Percentiles rank a stretch among this genome's conserved stretches.
phyloP scores from a whole-genome alignment of 2,329 filamentous ascomycete species.

The Ceratocystis cubensis region DNA sequence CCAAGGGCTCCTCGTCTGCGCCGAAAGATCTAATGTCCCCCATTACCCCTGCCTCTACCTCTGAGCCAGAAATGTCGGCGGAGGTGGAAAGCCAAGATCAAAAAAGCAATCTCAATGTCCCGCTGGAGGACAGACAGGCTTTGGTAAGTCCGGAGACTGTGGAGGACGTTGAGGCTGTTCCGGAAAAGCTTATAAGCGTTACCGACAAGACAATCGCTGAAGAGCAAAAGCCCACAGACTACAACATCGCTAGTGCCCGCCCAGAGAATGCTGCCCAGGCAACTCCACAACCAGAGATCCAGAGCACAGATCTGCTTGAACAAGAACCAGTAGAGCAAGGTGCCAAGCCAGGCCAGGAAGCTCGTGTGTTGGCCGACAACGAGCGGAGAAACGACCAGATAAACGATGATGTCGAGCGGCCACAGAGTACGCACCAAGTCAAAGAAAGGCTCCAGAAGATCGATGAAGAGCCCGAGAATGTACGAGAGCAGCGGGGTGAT shows the following conservation, averaged over 20 bases:
- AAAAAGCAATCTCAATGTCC: not conserved
- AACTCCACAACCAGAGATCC: not conserved
- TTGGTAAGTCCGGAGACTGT: not conserved
- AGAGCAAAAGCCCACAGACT: conserved; percentile 5
- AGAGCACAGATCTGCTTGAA: not conserved
- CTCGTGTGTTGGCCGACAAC: conserved; percentile 5
- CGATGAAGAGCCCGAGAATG: conserved; percentile 17
- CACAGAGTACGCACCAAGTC: conserved; percentile 10
- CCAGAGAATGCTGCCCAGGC: not conserved
- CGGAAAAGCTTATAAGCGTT: not conserved
- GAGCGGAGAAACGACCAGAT: conserved; percentile 10
- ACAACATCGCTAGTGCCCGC: not conserved
- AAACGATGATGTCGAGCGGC: conserved; percentile 14
- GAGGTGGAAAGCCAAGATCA: not conserved
- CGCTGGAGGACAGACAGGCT: not conserved
- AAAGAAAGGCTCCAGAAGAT: conserved; percentile 19
- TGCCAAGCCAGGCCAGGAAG: not conserved
- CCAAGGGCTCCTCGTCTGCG: not conserved
- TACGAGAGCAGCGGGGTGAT: not conserved
- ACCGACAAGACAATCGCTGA: not conserved
- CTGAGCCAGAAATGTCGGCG: not conserved
- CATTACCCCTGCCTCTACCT: conserved; percentile 11
- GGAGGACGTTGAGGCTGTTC: not conserved
- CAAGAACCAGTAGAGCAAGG: not conserved
- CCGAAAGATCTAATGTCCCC: not conserved